Conservation (phyloP, 768 basidiomycete species). For the Trametes villosa region DNA sequence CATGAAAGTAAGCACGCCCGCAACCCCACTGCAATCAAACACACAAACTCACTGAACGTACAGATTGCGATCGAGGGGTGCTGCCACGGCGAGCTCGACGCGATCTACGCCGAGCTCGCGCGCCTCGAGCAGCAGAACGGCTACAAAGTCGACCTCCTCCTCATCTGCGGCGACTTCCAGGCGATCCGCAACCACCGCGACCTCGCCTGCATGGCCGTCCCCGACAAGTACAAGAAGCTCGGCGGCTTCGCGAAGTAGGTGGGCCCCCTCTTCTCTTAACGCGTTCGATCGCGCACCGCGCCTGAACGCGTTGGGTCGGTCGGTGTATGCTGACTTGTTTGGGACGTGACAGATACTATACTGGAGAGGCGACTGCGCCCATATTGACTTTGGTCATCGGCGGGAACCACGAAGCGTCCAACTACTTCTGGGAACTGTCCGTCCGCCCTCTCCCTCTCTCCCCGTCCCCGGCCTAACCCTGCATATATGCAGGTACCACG, state of each 20-base stretch:
- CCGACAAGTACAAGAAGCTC: conserved; percentile 82
- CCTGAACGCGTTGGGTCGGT: too few species aligned
- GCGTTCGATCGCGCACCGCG: neutral
- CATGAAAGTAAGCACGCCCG: too few species aligned
- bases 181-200: conserved; percentile 87
- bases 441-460: conserved; percentile 33
- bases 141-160: conserved; percentile 79
- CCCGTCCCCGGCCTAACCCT: conserved; percentile 7
- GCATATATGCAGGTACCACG: conserved; percentile 70
- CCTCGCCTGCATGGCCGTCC: conserved; percentile 89
- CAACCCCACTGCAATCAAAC: too few species aligned
- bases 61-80: conserved; percentile 95
- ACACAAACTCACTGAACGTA: too few species aligned
- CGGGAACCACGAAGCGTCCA: conserved; percentile 97
- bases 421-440: conserved; percentile 95
- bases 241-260: conserved; percentile 82
- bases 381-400: conserved; percentile 93
- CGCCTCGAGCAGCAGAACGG: conserved; percentile 61
- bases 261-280: conserved; percentile 18
- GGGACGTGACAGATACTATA: conserved; percentile 77
- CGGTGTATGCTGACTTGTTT: too few species aligned
- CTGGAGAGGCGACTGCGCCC: conserved; percentile 79
- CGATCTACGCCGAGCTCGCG: conserved; percentile 76
- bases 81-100: conserved; percentile 92
- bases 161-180: conserved; percentile 97